A percentile compares a stretch with the other conserved stretches of the same genome.
phyloP scores from a whole-genome alignment of 768 basidiomycete species.

The Leccinellum rugosiceps region DNA sequence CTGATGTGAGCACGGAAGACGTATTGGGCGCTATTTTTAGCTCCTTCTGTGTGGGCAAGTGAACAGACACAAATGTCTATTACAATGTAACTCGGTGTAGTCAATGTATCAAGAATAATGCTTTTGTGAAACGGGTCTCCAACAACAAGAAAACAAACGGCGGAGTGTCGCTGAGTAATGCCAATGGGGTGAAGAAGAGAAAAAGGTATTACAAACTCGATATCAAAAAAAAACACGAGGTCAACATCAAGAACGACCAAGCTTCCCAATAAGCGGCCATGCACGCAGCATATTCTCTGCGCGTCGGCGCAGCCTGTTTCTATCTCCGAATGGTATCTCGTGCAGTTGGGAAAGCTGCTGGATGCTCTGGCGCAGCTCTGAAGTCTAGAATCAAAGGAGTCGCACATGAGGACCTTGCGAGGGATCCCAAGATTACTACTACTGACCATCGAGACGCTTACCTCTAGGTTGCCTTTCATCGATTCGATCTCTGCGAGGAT shows the following conservation, averaged over 20 bases:
- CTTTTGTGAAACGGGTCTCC: not conserved
- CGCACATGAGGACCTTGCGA: not conserved
- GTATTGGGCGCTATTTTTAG: conserved; percentile 78
- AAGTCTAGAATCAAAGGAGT: conserved; percentile 8
- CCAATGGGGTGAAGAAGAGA: not conserved
- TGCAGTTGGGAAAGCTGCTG: conserved; percentile 24
- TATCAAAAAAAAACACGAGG: not conserved
- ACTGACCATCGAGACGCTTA: conserved; percentile 15
- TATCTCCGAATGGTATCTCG: conserved; percentile 32
- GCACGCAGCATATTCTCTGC: conserved; percentile 14
- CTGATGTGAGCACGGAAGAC: conserved; percentile 73
- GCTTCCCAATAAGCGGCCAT: conserved; percentile 11
- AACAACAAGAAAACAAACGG: not conserved
- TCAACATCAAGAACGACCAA: not conserved
- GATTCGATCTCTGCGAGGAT: conserved; percentile 32
- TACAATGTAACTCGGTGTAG: conserved; percentile 1
- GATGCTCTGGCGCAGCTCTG: conserved; percentile 18
- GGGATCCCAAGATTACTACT: not conserved
- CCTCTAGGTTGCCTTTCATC: conserved; percentile 11
- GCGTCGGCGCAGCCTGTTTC: conserved; percentile 24
- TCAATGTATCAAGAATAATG: not conserved
- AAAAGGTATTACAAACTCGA: not conserved
- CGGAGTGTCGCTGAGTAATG: not conserved
- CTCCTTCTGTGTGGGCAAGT: conserved; percentile 91
- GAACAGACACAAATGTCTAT: not conserved